phyloP scores from a whole-genome alignment of 2,329 filamentous ascomycete genomes.

The Hypoxylon sp. region DNA sequence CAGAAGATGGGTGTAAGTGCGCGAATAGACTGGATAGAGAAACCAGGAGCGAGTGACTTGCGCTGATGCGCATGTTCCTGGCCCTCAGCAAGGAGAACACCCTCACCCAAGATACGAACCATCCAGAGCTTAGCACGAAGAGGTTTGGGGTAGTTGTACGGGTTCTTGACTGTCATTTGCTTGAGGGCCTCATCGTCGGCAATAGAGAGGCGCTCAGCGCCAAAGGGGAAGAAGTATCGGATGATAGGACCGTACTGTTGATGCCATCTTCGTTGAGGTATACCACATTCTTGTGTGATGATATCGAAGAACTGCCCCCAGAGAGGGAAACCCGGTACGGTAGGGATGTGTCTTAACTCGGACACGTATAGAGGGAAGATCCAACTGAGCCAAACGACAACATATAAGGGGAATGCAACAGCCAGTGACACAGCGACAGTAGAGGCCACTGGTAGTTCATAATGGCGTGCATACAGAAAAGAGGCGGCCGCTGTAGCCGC shows the following conservation, averaged over 20 bases:
- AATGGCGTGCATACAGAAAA: conserved; percentile 46
- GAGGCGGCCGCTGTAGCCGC: conserved; percentile 48
- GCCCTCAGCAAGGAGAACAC: conserved; percentile 60
- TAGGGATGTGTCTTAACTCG: conserved; percentile 60
- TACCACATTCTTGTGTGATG: conserved; percentile 59
- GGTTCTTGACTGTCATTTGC: conserved; percentile 61
- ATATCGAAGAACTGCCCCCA: conserved; percentile 61
- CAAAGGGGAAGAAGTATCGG: conserved; percentile 63
- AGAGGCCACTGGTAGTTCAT: conserved; percentile 44
- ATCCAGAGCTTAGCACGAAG: conserved; percentile 59
- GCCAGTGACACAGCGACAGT: conserved; percentile 43
- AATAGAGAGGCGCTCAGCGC: conserved; percentile 60
- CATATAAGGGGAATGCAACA: conserved; percentile 50
- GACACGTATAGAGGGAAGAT: conserved; percentile 61
- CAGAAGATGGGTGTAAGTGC: conserved; percentile 58
- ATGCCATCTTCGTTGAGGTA: conserved; percentile 61
- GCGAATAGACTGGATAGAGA: conserved; percentile 58
- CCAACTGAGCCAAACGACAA: conserved; percentile 55
- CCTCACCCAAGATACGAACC: conserved; percentile 61
- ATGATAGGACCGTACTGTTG: conserved; percentile 59
- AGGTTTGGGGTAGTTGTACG: conserved; percentile 59
- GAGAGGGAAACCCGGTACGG: conserved; percentile 59
- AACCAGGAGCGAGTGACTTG: conserved; percentile 57
- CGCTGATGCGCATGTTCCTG: conserved; percentile 60
- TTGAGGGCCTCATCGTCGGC: conserved; percentile 61